Percentiles rank a stretch among this genome's conserved stretches.
Conservation (phyloP, 1,284 basidiomycete species). For the Cutaneotrichosporon sp. region DNA sequence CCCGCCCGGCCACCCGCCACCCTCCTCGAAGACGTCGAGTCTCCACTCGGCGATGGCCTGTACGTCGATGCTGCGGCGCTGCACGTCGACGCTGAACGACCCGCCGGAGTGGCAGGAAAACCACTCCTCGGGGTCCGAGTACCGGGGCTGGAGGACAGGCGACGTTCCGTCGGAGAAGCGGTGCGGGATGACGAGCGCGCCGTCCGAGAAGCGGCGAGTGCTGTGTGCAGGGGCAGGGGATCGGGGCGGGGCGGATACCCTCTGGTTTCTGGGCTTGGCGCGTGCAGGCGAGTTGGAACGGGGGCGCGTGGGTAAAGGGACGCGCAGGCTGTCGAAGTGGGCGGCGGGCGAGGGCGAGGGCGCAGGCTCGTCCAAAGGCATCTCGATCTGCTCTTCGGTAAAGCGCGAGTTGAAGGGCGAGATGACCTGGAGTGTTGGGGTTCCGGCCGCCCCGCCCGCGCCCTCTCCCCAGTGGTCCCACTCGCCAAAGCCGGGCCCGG, state of each 20-base stretch:
- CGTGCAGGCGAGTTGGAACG: too few species aligned
- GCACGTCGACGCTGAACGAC: background rate
- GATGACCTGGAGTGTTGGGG: background rate
- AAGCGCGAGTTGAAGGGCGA: too few species aligned
- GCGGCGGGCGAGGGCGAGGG: too few species aligned
- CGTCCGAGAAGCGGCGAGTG: too few species aligned
- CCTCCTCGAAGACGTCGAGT: background rate
- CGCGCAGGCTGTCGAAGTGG: too few species aligned
- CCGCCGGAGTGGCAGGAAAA: background rate
- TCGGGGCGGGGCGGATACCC: too few species aligned
- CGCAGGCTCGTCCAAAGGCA: too few species aligned
- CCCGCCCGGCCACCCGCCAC: background rate
- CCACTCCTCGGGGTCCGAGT: background rate
- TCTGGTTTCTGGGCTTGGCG: too few species aligned
- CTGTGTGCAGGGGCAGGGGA: too few species aligned
- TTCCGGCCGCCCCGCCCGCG: background rate
- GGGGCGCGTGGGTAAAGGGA: too few species aligned
- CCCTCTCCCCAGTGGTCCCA: background rate
- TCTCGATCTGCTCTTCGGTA: too few species aligned
- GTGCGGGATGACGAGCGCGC: background rate
- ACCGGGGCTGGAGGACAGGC: background rate
- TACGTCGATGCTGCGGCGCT: background rate
- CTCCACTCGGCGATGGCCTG: constrained; percentile 4
- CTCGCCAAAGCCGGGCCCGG: background rate
- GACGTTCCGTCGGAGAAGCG: background rate